Evolutionary conservation across 2,329 filamentous ascomycete species (phyloP), one percentile per base, ranked within the genome.

Genomic region (Huntiella savannae): DNA sequence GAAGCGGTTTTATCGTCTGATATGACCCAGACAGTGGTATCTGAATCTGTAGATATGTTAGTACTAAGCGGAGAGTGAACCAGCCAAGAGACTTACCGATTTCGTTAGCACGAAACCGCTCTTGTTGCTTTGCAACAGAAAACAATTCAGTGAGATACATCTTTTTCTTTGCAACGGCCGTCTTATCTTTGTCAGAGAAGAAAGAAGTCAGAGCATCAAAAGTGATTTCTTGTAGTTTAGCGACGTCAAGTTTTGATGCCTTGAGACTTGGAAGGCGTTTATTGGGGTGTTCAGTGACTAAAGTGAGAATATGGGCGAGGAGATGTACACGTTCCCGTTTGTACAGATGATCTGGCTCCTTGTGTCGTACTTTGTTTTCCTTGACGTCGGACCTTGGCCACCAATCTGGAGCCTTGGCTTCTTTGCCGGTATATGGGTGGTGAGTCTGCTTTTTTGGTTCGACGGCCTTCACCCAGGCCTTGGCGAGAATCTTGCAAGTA

Each of bases 401-500:
- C 77, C 77, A 82, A 44, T 71, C 70, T 0, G 77, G 75, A 1
- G 71, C 71, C 52, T 73, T 75, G 32, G 69, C 69, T 40, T 77
- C 70, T 32, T 69, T 71, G n/a, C 68, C 67, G 1, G 76, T 80
- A 55, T 86, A 86, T 0, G 81, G 80, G 53, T 81, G 75, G 13
- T 73, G 78, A 0, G 77, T 78, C 58, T 84, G 80, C 59, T 86
- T 86, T 60, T 81, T 83, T 0, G 81, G 81, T 54, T 82, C 79
- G 2, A 85, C 73, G 1, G 74, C 68, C 55, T 83, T 83, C 49
- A 86, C 76, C 73, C 80, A 85, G 8, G 73, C 77, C 57, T 85
- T 86, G 33, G 75, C 75, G 45, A 85, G 76, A 19, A 77, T 63
- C 59, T 85, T 85, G 61, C 77, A 79, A 5, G 76, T 72, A 1